A percentile compares a stretch with the other conserved stretches of the same genome.
phyloP scores from a whole-genome alignment of 1,139 yeast species.

The Kurtzmaniella natalensis region DNA sequence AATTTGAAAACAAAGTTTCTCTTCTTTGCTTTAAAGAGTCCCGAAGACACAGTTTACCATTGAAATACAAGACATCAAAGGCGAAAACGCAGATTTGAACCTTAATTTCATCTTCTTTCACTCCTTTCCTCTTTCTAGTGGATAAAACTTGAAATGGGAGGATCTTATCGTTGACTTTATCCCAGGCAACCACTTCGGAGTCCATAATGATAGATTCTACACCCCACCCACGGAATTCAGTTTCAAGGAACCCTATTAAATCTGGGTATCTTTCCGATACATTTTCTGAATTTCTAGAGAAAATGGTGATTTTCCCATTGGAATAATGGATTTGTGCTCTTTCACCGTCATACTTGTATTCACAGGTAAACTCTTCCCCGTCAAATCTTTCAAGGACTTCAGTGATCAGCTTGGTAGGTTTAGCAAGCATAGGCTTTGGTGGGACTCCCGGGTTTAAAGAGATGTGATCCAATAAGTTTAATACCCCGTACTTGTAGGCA shows the following conservation, averaged over 20 bases:
- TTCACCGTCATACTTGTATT: constrained; percentile 96
- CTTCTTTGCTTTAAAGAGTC: constrained; percentile 70
- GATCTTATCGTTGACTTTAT: constrained; percentile 64
- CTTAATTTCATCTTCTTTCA: constrained; percentile 77
- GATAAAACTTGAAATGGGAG: constrained; percentile 90
- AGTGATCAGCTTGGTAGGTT: constrained; percentile 88
- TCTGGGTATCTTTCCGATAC: constrained; percentile 97
- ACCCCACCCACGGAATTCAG: neutral
- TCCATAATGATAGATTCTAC: constrained; percentile 64
- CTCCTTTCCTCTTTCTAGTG: constrained; percentile 92
- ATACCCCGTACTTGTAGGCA: constrained; percentile 65
- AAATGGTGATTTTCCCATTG: constrained; percentile 69
- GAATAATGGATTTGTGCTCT: constrained; percentile 90
- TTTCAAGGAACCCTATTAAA: constrained; percentile 54
- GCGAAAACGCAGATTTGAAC: constrained; percentile 91
- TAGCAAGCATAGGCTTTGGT: constrained; percentile 95
- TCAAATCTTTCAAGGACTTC: constrained; percentile 89
- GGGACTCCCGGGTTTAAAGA: constrained; percentile 90
- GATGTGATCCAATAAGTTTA: constrained; percentile 61
- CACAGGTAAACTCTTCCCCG: constrained; percentile 85
- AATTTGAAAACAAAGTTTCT: constrained; percentile 48
- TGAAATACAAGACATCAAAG: constrained; percentile 74
- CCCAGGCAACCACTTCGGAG: constrained; percentile 99
- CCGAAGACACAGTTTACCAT: constrained; percentile 69
- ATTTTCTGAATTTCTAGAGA: constrained; percentile 93